Evolutionary conservation across 768 basidiomycete genomes (phyloP), one percentile per base, ranked within the genome.

Genomic region (Coprinellus aureogranulatus): DNA sequence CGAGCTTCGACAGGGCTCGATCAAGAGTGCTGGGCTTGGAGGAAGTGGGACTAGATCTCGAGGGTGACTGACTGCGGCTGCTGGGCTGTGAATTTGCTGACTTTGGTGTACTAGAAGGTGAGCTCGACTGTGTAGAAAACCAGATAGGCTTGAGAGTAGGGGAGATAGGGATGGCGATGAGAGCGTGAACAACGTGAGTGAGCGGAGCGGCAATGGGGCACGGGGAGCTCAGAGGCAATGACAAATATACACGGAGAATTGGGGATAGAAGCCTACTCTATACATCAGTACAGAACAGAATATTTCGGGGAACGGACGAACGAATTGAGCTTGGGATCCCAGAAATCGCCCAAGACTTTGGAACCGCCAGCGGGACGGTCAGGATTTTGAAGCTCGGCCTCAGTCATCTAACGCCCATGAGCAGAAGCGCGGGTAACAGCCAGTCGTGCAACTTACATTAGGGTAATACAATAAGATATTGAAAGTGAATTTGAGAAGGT

Each of bases 381-480:
- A n/a, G 61, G 26, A 25, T 66, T 69, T 60, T 80, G 82, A n/a
- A 75, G 64, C 64, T 85, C 81, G 26, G 73, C 69, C 47, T 78
- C 78, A 2, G 76, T 72, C 70, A 75, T 61, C 79, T 75, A 52
- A 30, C 18, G n/a, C 47, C 11, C 20, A 48, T n/a, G 46, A 34
- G 47, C 55, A 63, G 39, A 31, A 55, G 62, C 18, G 58, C 40
- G 45, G 54, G 30, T 26, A 14, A 28, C 48, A 20, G 27, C 44
- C 18, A 23, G 5, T 28, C 18, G 27, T 8, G 54, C 4, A 67
- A n/a, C 73, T 28, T 45, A 89, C 89, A 77, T 87, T 91, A 4
- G 92, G 92, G 70, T 92, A 94, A 67, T 90, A 88, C 41, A 85
- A 69, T 51, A 92, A 75, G 28, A 96, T 68, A 68, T 96, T 94